These are phyloP conservation scores for Globisporangium sylvaticum DNA, from an alignment of 352 stramenopile species.

Conservation along the genomic window DNA sequence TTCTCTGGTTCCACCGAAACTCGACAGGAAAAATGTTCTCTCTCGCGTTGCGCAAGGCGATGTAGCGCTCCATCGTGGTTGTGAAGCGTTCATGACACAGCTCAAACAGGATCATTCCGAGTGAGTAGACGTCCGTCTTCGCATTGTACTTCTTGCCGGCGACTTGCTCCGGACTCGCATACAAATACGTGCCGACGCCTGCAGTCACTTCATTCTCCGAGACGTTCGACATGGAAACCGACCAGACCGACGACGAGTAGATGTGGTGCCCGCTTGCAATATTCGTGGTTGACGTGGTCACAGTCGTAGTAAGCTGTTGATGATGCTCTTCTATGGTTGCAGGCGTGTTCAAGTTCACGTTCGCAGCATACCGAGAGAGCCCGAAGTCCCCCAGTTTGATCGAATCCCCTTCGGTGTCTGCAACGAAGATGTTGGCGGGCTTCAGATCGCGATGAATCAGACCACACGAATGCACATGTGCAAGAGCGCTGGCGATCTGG, in stretches of 20 bases:
- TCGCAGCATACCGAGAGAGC: conserved; percentile 78
- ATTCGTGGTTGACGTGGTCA: conserved; percentile 11
- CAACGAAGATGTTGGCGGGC: conserved; percentile 90
- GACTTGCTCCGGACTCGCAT: conserved; percentile 88
- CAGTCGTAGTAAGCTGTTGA: conserved; percentile 11
- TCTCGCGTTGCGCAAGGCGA: conserved; percentile 71
- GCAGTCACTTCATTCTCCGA: conserved; percentile 83
- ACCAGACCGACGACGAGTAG: conserved; percentile 57
- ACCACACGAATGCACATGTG: conserved; percentile 87
- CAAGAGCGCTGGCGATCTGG: conserved; percentile 86
- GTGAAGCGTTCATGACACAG: conserved; percentile 85
- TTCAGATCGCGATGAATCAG: conserved; percentile 92
- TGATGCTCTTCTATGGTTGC: conserved; percentile 30
- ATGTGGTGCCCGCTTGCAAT: conserved; percentile 17
- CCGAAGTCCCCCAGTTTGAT: conserved; percentile 91
- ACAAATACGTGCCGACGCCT: conserved; percentile 89
- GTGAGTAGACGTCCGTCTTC: conserved; percentile 89
- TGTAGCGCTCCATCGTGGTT: conserved; percentile 88
- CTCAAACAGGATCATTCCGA: conserved; percentile 92
- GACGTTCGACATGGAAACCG: conserved; percentile 49
- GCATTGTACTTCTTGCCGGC: conserved; percentile 89
- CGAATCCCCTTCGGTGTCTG: conserved; percentile 75
- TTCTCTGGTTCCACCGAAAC: conserved; percentile 46
- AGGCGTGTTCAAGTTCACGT: conserved; percentile 60
- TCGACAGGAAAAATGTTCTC: conserved; percentile 61